A percentile compares a stretch with the other conserved stretches of the same genome.
phyloP scores from a whole-genome alignment of 2,329 filamentous ascomycete species.

The Hymenoscyphus albidus region DNA sequence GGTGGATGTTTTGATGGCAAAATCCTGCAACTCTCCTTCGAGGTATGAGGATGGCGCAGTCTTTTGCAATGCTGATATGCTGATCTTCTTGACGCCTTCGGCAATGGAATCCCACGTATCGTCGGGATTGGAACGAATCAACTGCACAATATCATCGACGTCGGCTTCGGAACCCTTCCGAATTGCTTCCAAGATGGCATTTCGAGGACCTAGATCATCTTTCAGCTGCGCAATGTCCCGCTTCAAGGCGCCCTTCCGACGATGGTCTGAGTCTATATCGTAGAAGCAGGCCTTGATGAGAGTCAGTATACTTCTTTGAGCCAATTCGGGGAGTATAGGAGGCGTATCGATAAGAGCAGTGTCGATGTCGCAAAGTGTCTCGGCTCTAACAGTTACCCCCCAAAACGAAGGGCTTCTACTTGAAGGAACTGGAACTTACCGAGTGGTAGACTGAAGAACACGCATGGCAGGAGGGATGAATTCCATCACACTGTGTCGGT shows the following conservation, averaged over 20 bases:
- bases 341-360: too few species aligned
- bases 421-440: conserved; percentile 21
- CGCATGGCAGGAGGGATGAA: conserved; percentile 45
- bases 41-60: conserved; percentile 7
- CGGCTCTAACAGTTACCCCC: too few species aligned
- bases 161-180: conserved; percentile 43
- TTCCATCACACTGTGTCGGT: conserved; percentile 44
- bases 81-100: conserved; percentile 13
- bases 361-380: too few species aligned
- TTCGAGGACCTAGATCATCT: conserved; percentile 9
- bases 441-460: conserved; percentile 49
- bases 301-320: too few species aligned
- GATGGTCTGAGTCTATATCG: conserved; percentile 45
- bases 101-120: conserved; percentile 20
- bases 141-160: conserved; percentile 32
- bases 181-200: conserved; percentile 38
- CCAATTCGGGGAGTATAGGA: too few species aligned
- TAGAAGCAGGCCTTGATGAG: conserved; percentile 38
- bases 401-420: too few species aligned
- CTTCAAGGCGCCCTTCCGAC: conserved; percentile 41
- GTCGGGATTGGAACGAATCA: conserved; percentile 19
- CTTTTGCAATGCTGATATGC: conserved; percentile 7
- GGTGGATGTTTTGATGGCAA: conserved; percentile 13
- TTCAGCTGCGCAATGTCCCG: conserved; percentile 34
- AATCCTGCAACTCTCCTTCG: conserved; percentile 16